Evolutionary conservation across 495 filamentous ascomycete species (phyloP).

Genomic region (Letharia columbiana): DNA sequence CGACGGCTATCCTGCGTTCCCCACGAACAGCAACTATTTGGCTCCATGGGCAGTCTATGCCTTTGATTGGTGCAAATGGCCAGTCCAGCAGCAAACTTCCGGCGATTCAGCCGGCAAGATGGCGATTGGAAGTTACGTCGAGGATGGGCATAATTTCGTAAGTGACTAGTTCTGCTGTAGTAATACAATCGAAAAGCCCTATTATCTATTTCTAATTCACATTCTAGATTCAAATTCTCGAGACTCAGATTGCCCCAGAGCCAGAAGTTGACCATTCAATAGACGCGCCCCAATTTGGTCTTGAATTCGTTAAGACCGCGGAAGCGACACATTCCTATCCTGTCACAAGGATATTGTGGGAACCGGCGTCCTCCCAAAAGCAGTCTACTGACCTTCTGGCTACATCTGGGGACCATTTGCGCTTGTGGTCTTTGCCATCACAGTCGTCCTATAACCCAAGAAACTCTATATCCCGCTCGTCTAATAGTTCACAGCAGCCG

Average conservation of each 20-base stretch:
- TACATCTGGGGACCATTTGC: constrained; percentile 92
- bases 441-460: constrained; percentile 46
- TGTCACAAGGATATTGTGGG: constrained; percentile 93
- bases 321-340: constrained; percentile 98
- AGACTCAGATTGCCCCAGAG: constrained; percentile 67
- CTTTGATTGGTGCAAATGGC: constrained; percentile 99
- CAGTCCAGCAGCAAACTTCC: constrained; percentile 51
- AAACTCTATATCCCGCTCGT: constrained; percentile 66
- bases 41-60: constrained; percentile 94
- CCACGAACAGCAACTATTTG: constrained; percentile 78
- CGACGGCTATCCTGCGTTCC: constrained; percentile 42
- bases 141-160: constrained; percentile 97
- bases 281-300: constrained; percentile 58
- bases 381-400: constrained; percentile 92
- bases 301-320: constrained; percentile 91
- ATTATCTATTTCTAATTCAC: constrained; percentile 20
- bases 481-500: constrained; percentile 54
- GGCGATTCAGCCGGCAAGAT: constrained; percentile 77
- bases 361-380: constrained; percentile 94
- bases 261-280: constrained; percentile 54
- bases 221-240: constrained; percentile 92
- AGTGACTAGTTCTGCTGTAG: constrained; percentile 25
- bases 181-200: constrained; percentile 1
- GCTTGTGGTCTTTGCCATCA: constrained; percentile 82
- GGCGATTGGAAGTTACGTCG: constrained; percentile 89